Base-by-base conservation (phyloP, 306 rosid genomes). In the Arachis hypogaea region DNA sequence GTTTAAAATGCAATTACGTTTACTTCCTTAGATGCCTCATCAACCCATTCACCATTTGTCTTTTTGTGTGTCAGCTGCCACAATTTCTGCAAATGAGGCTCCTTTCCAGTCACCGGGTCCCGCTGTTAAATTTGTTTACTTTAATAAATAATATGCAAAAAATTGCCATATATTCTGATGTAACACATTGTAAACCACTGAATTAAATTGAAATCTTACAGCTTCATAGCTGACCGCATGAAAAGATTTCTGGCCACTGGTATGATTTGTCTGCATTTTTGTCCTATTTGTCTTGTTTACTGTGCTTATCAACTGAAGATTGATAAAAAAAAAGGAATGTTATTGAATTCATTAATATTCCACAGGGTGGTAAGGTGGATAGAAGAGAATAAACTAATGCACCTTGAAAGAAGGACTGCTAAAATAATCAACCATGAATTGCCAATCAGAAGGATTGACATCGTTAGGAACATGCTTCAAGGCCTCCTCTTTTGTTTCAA, bases 61-160 rank as follows among this genome's bases (percentile, higher is more conserved):
- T 49, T 82, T 70, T 7, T 70, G 81, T 78, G 86, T 33, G 81
- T 82, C 74, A 82, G 33, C 75, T 82, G 78, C 86, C 86, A 82
- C 43, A 78, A 52, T 38, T 65, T 71, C 57, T 66, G 83, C 75
- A 79, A 45, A 71, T 79, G 75, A 5, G 83, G 86, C 69, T 83
- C 83, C 81, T n/a, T 47, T 9, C 83, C 86, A 45, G 86, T 82
- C 73, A n/a, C 81, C 7, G 9, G 63, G 14, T 82, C 81, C 67
- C 86, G 47, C 86, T 78, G 64, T 59, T 65, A 64, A 71, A 63
- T 36, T 51, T 4, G 29, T 9, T 22, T 16, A 40, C 41, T 22
- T 16, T 40, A 65, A 51, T 28, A 77, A 73, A 29, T 62, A 42
- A 66, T 30, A 12, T 45, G 49, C 62, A 11, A 61, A 72, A 59